Percentiles rank a stretch among this genome's conserved stretches.
Conservation (phyloP, 306 rosid species). For the Clitoria ternatea region DNA sequence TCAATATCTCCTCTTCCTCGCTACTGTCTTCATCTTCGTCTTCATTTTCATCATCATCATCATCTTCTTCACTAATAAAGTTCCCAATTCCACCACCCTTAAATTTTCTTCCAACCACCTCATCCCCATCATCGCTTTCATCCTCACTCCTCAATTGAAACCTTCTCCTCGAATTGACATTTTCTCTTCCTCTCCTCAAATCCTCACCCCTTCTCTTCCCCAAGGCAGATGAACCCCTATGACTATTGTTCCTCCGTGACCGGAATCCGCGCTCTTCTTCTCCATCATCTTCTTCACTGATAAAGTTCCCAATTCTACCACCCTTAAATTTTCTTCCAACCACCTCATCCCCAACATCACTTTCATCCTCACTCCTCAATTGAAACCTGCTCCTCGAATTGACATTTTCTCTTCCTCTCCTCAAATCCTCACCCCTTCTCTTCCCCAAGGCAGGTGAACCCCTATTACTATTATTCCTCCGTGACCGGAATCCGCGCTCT, state of each 20-base stretch:
- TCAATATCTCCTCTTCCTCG: conserved; percentile 33
- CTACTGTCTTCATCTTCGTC: no score
- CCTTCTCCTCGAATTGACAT: conserved; percentile 14
- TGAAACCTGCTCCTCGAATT: conserved; percentile 16
- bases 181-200: conserved; percentile 28
- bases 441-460: conserved; percentile 40
- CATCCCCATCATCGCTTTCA: conserved; percentile 28
- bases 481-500: neutral
- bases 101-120: conserved; percentile 16
- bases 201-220: conserved; percentile 52
- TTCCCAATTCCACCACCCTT: conserved; percentile 33
- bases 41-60: conserved; percentile 46
- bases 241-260: conserved; percentile 17
- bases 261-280: neutral
- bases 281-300: neutral
- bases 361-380: conserved; percentile 33
- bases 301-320: no score
- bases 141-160: conserved; percentile 30
- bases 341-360: no score
- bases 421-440: conserved; percentile 41
- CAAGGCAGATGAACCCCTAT: conserved; percentile 21
- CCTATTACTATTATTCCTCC: conserved; percentile 21
- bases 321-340: no score
- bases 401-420: conserved; percentile 23
- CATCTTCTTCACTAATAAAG: conserved; percentile 43